These are phyloP conservation scores for Entomortierella beljakovae DNA, from an alignment of 192 early-diverging fungal species.

Conservation along the genomic window DNA sequence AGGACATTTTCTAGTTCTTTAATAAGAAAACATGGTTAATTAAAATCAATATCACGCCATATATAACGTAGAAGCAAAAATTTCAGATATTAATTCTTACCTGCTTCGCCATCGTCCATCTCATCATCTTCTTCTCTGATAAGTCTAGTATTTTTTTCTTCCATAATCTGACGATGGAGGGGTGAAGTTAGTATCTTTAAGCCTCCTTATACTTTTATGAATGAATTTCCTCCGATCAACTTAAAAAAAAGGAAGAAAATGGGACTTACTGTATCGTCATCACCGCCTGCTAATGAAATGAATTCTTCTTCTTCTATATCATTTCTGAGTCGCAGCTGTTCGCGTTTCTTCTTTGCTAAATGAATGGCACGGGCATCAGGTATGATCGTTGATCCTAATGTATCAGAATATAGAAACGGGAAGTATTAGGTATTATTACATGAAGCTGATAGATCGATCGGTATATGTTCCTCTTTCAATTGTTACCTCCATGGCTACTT, in stretches of 20 bases:
- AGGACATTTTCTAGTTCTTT: conserved; percentile 64
- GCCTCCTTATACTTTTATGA: too few relatives aligned
- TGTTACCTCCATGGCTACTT: conserved; percentile 42
- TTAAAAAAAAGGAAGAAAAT: not conserved
- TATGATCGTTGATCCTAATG: conserved; percentile 46
- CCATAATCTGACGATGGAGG: conserved; percentile 23
- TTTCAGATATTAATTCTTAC: too few relatives aligned
- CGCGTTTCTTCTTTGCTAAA: conserved; percentile 66
- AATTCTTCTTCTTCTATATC: conserved; percentile 45
- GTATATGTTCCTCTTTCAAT: too few relatives aligned
- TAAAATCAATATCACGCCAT: not conserved
- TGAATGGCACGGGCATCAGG: conserved; percentile 64
- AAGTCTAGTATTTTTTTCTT: conserved; percentile 52
- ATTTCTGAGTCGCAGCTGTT: conserved; percentile 59
- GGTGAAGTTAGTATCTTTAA: not conserved
- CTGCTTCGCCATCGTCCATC: conserved; percentile 67
- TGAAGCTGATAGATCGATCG: too few relatives aligned
- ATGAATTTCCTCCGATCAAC: not conserved
- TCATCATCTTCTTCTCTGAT: conserved; percentile 70
- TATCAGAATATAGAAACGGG: not conserved
- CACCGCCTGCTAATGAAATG: conserved; percentile 54
- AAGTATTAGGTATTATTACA: not conserved
- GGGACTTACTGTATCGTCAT: conserved; percentile 34
- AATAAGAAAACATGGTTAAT: not conserved
- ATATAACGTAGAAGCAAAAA: too few relatives aligned